Evolutionary conservation across 306 rosid genomes (phyloP), one percentile per base, ranked within the genome.

Genomic region (Cyclanthera cordifolia): DNA sequence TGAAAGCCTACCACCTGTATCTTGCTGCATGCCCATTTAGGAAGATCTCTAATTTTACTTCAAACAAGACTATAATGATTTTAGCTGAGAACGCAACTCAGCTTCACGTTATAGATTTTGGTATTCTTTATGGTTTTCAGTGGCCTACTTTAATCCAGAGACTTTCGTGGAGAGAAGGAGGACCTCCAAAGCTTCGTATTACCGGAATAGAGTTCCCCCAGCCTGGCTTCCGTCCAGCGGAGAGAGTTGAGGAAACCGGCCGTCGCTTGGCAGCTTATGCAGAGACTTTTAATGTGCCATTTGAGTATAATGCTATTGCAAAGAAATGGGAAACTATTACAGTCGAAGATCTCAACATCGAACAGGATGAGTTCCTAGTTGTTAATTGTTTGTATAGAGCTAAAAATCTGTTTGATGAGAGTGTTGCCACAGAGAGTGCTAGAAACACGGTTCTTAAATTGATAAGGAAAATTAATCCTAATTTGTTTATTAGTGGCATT

Each of bases 141-240:
- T 90, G 99, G 99, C 97, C 99, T 10, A 90, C 95, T 75, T 79
- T 88, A 13, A 82, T 90, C 43, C 96, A 94, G 73, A 73, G 90
- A 60, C 65, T 88, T 24, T 73, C 90, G 6, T 43, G 54, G 76
- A 75, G 87, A 75, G 1, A 43, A 0, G 95, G 86, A 61, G 95
- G 97, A 56, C 91, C 95, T 8, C 96, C 99, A 9, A 88, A 75
- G 71, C 78, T 94, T 69, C 85, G 95, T 53, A 94, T 94, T 67
- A 90, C 99, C 1, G 99, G 99, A 76, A 83, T 94, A 53, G 99
- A 94, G 58, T 88, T 85, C 69, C 99, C 99, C 34, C 96, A 90
- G 72, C 90, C 95, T 14, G 99, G 99, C 53, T 94, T 94, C 72
- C 86, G 97, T 77, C 99, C 99, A 1, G 97, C 97, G 1, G 97